Percentiles rank a stretch among this genome's conserved stretches.
Conservation (phyloP, 768 basidiomycete species). For the Amanita subjunquillea region DNA sequence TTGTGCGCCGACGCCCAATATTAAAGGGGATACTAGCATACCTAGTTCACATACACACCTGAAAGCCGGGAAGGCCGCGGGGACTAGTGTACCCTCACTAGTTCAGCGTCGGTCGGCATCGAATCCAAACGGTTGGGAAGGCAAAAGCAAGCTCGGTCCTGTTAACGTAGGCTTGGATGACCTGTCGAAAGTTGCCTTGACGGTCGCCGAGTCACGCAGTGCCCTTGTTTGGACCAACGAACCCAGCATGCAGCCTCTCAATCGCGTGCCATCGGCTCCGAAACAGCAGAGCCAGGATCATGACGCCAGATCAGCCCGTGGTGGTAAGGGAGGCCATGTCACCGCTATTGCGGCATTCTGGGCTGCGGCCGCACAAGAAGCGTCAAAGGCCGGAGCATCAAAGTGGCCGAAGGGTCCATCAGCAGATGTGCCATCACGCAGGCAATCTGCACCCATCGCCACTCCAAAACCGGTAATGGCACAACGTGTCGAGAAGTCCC, state of each 20-base stretch:
- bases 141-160: background rate
- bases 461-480: background rate
- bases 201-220: slow-evolving; percentile 9
- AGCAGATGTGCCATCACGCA: background rate
- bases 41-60: background rate
- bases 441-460: background rate
- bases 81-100: background rate
- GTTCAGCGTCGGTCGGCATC: background rate
- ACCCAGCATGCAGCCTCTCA: slow-evolving; percentile 13
- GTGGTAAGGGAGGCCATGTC: slow-evolving; percentile 68
- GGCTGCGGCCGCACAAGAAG: slow-evolving; percentile 36
- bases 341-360: slow-evolving; percentile 66
- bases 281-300: slow-evolving; percentile 28
- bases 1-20: background rate
- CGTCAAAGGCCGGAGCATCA: background rate
- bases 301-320: slow-evolving; percentile 66
- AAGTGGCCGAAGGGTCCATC: background rate
- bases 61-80: background rate
- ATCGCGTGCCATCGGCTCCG: slow-evolving; percentile 19
- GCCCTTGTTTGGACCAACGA: slow-evolving; percentile 7
- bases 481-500: background rate
- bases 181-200: slow-evolving; percentile 11
- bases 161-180: slow-evolving; percentile 8
- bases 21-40: background rate
- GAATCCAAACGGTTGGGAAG: background rate